These are phyloP conservation scores for Ceratocystis smalleyi DNA, from an alignment of 2,329 filamentous ascomycete genomes.

Conservation along the genomic window DNA sequence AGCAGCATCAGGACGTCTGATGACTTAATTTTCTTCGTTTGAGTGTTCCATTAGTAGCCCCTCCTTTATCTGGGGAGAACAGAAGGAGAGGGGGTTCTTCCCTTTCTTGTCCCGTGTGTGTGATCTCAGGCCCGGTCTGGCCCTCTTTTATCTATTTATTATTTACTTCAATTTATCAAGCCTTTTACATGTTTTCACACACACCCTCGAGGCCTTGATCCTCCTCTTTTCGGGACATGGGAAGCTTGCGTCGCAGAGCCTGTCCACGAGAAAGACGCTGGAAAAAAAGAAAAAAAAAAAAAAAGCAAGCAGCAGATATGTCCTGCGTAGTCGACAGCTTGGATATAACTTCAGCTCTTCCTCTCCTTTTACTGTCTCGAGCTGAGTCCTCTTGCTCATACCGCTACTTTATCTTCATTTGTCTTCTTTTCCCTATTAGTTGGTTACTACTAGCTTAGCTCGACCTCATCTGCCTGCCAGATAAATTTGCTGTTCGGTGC, in stretches of 20 bases:
- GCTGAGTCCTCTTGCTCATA: background rate
- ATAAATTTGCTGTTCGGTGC: background rate
- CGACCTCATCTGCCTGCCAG: background rate
- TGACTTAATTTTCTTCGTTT: background rate
- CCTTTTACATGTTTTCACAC: background rate
- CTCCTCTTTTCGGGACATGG: background rate
- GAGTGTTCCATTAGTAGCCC: background rate
- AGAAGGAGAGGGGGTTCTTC: background rate
- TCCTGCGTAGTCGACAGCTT: background rate
- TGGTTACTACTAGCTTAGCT: background rate
- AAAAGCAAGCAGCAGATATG: background rate
- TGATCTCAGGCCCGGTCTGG: background rate
- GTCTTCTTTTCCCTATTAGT: background rate
- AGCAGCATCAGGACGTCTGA: background rate
- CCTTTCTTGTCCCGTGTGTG: background rate
- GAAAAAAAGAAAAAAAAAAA: background rate
- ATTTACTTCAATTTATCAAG: background rate
- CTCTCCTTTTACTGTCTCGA: background rate
- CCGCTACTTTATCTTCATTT: background rate
- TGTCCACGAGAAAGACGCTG: background rate
- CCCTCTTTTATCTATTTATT: no score
- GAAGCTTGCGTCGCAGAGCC: background rate
- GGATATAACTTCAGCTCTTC: background rate
- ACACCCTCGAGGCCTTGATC: background rate
- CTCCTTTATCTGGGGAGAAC: background rate